These are phyloP conservation scores for Cystobasidium sp. DNA, from an alignment of 1,284 basidiomycete genomes.

Conservation along the genomic window DNA sequence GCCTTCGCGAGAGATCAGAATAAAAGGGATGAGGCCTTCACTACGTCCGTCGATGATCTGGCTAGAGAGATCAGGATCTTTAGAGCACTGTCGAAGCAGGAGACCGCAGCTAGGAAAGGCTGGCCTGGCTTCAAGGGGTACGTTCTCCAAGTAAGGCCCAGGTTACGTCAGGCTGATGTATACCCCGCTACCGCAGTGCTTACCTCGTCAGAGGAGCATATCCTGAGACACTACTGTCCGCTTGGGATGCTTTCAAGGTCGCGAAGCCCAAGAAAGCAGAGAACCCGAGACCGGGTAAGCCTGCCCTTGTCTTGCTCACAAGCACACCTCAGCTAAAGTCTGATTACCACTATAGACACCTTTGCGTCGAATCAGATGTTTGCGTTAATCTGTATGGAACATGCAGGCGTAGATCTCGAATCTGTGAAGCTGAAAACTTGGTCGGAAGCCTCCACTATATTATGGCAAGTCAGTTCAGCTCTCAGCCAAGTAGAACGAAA, in stretches of 20 bases:
- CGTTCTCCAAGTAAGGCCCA: constrained; percentile 40
- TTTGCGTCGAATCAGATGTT: constrained; percentile 78
- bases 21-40: constrained; percentile 46
- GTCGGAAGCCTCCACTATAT: constrained; percentile 82
- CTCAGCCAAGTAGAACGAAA: constrained; percentile 77
- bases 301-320: constrained; percentile 25
- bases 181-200: constrained; percentile 57
- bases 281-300: constrained; percentile 79
- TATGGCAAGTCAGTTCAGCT: constrained; percentile 83
- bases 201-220: constrained; percentile 86
- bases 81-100: constrained; percentile 46
- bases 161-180: not conserved
- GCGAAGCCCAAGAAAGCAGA: constrained; percentile 66
- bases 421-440: constrained; percentile 68
- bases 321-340: not conserved
- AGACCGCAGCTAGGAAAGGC: constrained; percentile 44
- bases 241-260: constrained; percentile 84
- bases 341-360: constrained; percentile 63
- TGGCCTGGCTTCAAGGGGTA: constrained; percentile 23
- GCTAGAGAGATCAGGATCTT: constrained; percentile 19
- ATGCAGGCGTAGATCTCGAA: constrained; percentile 89
- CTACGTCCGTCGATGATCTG: constrained; percentile 9
- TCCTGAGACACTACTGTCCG: constrained; percentile 71
- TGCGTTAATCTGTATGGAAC: constrained; percentile 82
- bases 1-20: constrained; percentile 63